Base-by-base conservation (phyloP, 2,329 filamentous ascomycete species). In the Pseudogymnoascus destructans region DNA sequence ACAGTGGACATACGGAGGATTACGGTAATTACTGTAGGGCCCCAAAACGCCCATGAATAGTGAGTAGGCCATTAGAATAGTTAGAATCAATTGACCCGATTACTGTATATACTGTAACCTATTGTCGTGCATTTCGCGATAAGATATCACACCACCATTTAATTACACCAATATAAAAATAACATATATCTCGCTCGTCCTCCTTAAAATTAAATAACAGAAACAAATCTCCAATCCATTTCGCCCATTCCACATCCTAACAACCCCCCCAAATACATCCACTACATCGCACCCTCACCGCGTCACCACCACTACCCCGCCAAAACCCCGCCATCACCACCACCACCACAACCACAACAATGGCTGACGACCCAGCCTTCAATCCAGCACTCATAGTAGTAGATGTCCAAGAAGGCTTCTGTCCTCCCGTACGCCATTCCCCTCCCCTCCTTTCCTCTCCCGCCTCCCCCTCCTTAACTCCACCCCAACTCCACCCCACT, bases 391-490 rank as follows among this genome's bases (percentile, higher is more conserved):
- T 86, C 35, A 71, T 95, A 54, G 79, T 95, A 9, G 85, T 95
- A 57, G 91, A 96, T 71, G 78, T 95, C 68, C 93, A 97, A 72
- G 86, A 96, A 71, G 92, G 97, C 74, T 97, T 96, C 71, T 95
- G 89, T 71, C 87, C 88, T 60, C 90, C 91, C 10, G 89, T 93
- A 73, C 74, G 27, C 27, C 9, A 10, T 30, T 10, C 27, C 27
- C 8, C 27, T 30, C 25, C 25, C 25, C 25, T 27, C 25, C 25
- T 7, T 8, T 27, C 25, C 8, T 27, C 25, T 27, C 25, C 25
- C 25, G 25, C 8, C 6, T 25, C 6, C 25, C 25, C 25, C 7
- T 25, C 25, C 25, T 7, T n/a, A n/a, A n/a, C 84, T 74, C 36
- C 33, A 36, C 2, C 32, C 13, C 19, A 11, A 46, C 59, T 57